Conservation (phyloP, 257 asterid species). For the Cordia subcordata region DNA sequence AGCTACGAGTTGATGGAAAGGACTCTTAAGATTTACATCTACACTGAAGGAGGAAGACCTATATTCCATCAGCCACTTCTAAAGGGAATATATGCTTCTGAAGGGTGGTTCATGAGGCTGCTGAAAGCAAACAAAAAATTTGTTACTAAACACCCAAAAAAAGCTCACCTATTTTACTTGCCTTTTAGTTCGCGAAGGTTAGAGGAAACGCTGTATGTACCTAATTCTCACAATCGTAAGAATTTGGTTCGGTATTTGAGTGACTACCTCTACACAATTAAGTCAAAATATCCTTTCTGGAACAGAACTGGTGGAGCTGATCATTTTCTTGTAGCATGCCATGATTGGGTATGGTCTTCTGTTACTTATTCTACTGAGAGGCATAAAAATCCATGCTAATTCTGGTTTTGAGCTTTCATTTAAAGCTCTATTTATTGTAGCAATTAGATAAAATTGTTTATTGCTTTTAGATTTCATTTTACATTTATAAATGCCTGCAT, state of each 20-base stretch:
- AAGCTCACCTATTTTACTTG: constrained; percentile 56
- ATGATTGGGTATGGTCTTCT: constrained; percentile 46
- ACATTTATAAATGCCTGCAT: too few relatives aligned
- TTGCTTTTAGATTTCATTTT: too few relatives aligned
- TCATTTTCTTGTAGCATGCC: constrained; percentile 64
- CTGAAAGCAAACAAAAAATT: constrained; percentile 35
- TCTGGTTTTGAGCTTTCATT: not conserved
- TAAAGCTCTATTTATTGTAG: too few relatives aligned
- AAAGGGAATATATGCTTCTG: constrained; percentile 54
- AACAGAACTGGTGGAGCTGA: constrained; percentile 55
- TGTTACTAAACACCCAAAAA: constrained; percentile 28
- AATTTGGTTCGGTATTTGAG: constrained; percentile 29
- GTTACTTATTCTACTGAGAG: not conserved
- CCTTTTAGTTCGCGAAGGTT: constrained; percentile 51
- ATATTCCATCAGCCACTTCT: constrained; percentile 40
- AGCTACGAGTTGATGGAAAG: constrained; percentile 41
- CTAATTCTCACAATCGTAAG: constrained; percentile 38
- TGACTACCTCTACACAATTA: constrained; percentile 29
- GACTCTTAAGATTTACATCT: constrained; percentile 32
- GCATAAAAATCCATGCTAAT: not conserved
- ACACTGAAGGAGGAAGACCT: constrained; percentile 35
- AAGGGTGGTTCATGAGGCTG: constrained; percentile 64
- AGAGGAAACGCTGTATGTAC: constrained; percentile 43
- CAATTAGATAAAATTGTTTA: too few relatives aligned
- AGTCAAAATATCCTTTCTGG: constrained; percentile 44